These are phyloP conservation scores for Dimocarpus longan DNA, from an alignment of 345 rosid species.

Conservation along the genomic window DNA sequence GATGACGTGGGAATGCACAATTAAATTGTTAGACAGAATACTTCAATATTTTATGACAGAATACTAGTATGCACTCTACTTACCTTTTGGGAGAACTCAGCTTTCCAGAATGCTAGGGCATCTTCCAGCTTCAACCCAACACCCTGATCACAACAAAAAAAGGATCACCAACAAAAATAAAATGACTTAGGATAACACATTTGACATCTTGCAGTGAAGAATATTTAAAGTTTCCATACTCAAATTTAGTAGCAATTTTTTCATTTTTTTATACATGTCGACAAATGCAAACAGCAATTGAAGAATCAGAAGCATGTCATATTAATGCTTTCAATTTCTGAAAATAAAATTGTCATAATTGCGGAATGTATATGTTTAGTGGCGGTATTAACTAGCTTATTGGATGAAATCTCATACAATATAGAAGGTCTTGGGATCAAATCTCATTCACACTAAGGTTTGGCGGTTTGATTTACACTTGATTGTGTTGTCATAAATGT, in stretches of 20 bases:
- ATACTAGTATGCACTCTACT: slow-evolving; percentile 5
- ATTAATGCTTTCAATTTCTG: background rate
- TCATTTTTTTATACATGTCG: background rate
- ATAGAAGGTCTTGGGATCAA: background rate
- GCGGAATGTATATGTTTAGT: background rate
- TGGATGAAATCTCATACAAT: background rate
- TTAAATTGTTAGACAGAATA: background rate
- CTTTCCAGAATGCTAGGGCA: slow-evolving; percentile 94
- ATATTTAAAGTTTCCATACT: background rate
- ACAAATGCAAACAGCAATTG: slow-evolving; percentile 9
- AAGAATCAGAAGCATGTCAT: background rate
- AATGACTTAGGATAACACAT: background rate
- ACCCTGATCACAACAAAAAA: slow-evolving; percentile 47
- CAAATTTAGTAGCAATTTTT: background rate
- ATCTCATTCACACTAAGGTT: background rate
- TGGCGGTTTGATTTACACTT: background rate
- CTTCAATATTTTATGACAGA: background rate
- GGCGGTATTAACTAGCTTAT: background rate
- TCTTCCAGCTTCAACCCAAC: slow-evolving; percentile 93
- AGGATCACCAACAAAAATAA: slow-evolving; percentile 6
- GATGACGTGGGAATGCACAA: background rate
- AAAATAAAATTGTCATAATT: background rate
- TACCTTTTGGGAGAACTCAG: slow-evolving; percentile 87
- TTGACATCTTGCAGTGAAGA: background rate
- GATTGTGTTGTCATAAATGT: background rate